Evolutionary conservation across 2,329 filamentous ascomycete species (phyloP), one percentile per base, ranked within the genome.

Genomic region (Botrytis byssoidea): DNA sequence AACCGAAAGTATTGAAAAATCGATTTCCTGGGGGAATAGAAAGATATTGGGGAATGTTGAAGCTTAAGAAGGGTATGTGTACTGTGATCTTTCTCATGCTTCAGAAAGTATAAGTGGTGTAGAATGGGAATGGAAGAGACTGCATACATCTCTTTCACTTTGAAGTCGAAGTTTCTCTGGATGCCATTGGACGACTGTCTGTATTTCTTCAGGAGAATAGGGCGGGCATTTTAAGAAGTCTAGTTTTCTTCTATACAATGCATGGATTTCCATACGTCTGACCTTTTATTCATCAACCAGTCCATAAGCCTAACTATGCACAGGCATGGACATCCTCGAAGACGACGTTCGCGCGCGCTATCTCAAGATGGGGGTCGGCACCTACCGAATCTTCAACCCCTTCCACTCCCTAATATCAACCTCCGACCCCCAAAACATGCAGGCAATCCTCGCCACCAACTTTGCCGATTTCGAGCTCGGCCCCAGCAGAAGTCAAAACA

Each of bases 371-470:
- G 72, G 74, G 4, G 59, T 57, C 29, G 32, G 74, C 12, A 78
- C 78, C 4, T 76, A 72, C 44, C 74, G 74, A 6, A 67, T 74
- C 22, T 29, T 74, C 35, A 60, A 61, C n/a, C 29, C 71, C 4
- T 73, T 77, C 60, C 73, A 76, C 42, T 83, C 84, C 1, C 82
- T 85, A 74, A 76, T 88, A 71, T 79, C 84, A 60, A 89, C 87
- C 0, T 81, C 66, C 59, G 79, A 82, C 20, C 80, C 80, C 42
- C 76, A 79, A 66, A 81, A 81, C 37, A 76, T 82, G 18, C 81
- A 81, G 74, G 77, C 79, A 1, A 68, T 81, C 32, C 77, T 81
- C 22, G 81, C 79, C n/a, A 80, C 78, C 44, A 79, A 81, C 29
- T 81, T 81, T 72, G 59, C 76, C 5, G 82, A 83, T 65, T 84